Conservation (phyloP, 2,329 filamentous ascomycete genomes). For the Cladosporium sp. region DNA sequence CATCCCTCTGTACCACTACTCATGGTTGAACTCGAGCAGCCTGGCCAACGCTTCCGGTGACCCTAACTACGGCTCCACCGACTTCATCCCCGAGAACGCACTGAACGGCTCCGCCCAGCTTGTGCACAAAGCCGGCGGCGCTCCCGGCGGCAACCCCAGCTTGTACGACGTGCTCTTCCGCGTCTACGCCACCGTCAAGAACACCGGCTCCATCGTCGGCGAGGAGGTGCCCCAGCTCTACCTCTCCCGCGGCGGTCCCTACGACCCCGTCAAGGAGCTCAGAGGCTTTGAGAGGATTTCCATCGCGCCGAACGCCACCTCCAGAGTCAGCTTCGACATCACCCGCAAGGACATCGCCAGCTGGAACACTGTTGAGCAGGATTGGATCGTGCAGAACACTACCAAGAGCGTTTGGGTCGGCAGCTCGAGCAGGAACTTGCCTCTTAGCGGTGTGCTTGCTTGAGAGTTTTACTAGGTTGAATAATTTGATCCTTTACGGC, state of each 20-base stretch:
- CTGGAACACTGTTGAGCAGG: conserved; percentile 75
- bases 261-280: conserved; percentile 64
- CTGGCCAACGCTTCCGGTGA: conserved; percentile 58
- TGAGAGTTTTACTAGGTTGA: background rate
- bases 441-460: conserved; percentile 25
- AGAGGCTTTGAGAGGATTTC: conserved; percentile 76
- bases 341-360: conserved; percentile 79
- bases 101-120: conserved; percentile 58
- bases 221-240: conserved; percentile 74
- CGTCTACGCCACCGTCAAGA: conserved; percentile 65
- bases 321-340: conserved; percentile 65
- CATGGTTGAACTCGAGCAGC: conserved; percentile 64
- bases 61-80: conserved; percentile 58
- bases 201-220: conserved; percentile 63
- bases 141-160: conserved; percentile 58
- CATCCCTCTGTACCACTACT: conserved; percentile 63
- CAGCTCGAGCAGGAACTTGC: conserved; percentile 57
- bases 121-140: conserved; percentile 63
- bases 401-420: conserved; percentile 61
- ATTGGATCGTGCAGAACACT: conserved; percentile 68
- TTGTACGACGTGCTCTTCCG: conserved; percentile 69
- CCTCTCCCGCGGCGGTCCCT: conserved; percentile 73
- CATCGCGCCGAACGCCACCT: conserved; percentile 65
- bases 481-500: background rate
- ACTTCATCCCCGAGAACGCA: conserved; percentile 63